Evolutionary conservation across 2,329 filamentous ascomycete genomes (phyloP).

Genomic region (Aspergillus fijiensis): DNA sequence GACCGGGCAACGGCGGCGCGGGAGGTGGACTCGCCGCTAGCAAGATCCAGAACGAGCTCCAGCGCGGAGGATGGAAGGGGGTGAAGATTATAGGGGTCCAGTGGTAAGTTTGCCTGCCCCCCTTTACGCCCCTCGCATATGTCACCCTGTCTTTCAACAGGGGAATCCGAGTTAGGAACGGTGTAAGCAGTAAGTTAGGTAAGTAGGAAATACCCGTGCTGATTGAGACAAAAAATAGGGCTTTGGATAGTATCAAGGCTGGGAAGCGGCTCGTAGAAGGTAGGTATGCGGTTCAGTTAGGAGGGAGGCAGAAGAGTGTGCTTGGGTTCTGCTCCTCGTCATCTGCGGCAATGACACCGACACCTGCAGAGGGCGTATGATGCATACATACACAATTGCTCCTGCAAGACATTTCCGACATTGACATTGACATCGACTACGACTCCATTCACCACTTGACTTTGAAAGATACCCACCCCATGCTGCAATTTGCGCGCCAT

Average conservation of each 20-base stretch:
- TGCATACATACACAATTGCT: conserved; percentile 8
- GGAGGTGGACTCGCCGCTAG: conserved; percentile 73
- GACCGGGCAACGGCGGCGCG: conserved; percentile 55
- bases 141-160: too few species aligned
- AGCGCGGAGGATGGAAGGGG: conserved; percentile 63
- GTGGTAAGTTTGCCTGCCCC: conserved; percentile 57
- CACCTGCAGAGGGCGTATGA: conserved; percentile 7
- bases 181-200: background rate
- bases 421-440: background rate
- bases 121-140: background rate
- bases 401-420: background rate
- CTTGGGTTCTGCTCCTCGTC: conserved; percentile 1
- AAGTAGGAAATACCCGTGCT: conserved; percentile 2
- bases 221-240: conserved; percentile 50
- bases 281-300: conserved; percentile 66
- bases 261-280: conserved; percentile 74
- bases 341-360: conserved; percentile 16
- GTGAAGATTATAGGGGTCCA: conserved; percentile 79
- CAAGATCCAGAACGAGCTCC: conserved; percentile 81
- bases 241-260: conserved; percentile 77
- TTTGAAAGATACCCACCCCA: background rate
- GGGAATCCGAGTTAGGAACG: too few species aligned
- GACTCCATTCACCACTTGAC: background rate
- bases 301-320: conserved; percentile 64
- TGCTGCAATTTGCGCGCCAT: background rate